A percentile compares a stretch with the other conserved stretches of the same genome.
These are phyloP conservation scores for Bocquillonia castaneifolia DNA, from an alignment of 441 rosid genomes.

Conservation along the genomic window DNA sequence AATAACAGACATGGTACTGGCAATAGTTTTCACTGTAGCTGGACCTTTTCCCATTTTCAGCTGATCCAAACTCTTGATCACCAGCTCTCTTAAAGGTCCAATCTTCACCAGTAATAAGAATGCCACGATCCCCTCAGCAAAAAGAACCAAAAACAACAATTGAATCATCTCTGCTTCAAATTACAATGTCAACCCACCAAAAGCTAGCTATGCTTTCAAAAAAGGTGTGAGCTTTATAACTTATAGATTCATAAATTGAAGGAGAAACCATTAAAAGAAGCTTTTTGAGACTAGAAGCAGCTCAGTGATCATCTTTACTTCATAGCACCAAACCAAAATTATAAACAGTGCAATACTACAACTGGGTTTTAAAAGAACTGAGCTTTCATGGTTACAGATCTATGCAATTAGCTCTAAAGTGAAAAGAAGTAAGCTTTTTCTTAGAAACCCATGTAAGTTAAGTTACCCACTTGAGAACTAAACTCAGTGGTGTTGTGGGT, in stretches of 20 bases:
- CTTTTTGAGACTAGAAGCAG: not conserved
- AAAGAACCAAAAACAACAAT: conserved; percentile 70
- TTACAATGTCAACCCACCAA: conserved; percentile 12
- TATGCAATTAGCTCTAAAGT: conserved; percentile 21
- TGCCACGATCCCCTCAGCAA: conserved; percentile 64
- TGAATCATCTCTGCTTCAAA: conserved; percentile 58
- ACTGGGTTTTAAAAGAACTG: conserved; percentile 7
- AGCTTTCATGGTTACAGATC: conserved; percentile 26
- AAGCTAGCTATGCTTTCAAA: conserved; percentile 1
- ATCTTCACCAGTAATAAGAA: conserved; percentile 70
- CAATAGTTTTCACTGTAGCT: conserved; percentile 83
- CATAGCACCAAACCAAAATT: conserved; percentile 1
- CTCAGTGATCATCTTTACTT: not conserved
- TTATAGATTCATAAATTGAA: conserved; percentile 20
- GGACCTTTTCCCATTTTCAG: conserved; percentile 84
- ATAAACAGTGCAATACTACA: not conserved
- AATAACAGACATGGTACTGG: conserved; percentile 84
- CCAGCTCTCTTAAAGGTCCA: conserved; percentile 88
- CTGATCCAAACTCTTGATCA: conserved; percentile 82
- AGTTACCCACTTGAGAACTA: not conserved
- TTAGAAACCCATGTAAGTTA: not conserved
- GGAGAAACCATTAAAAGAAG: not conserved
- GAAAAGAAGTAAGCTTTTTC: conserved; percentile 23
- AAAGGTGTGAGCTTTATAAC: not conserved
- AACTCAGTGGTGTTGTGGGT: not conserved